Percentiles rank a stretch among this genome's conserved stretches.
Evolutionary conservation across 1,284 basidiomycete genomes (phyloP).

Genomic region (Wallemia mellicola): DNA sequence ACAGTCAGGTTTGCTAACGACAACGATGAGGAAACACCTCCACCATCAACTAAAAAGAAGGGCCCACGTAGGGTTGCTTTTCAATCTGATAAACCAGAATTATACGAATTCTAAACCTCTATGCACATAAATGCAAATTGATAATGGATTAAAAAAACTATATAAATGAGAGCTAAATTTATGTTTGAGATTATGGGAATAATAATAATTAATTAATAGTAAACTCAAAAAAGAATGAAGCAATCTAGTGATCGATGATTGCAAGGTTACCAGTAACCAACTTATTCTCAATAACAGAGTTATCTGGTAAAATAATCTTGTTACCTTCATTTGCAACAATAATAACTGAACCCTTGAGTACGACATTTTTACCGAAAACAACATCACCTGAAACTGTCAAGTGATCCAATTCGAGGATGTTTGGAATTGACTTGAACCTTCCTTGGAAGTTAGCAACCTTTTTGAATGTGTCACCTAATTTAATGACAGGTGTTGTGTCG

Average conservation of each 20-base stretch:
- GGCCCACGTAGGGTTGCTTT: conserved; percentile 6
- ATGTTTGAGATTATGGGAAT: too few relatives aligned
- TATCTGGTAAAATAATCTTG: conserved; percentile 83
- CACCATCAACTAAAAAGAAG: conserved; percentile 4
- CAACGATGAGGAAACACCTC: conserved; percentile 4
- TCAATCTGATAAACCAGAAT: conserved; percentile 17
- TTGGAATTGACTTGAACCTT: conserved; percentile 87
- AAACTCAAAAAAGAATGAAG: too few relatives aligned
- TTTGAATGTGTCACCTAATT: conserved; percentile 77
- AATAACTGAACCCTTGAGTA: conserved; percentile 44
- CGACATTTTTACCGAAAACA: conserved; percentile 77
- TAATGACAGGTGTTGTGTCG: conserved; percentile 74
- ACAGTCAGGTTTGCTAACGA: conserved; percentile 2
- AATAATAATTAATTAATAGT: too few relatives aligned
- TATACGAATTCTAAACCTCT: conserved; percentile 18
- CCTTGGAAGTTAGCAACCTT: conserved; percentile 83
- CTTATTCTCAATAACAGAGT: conserved; percentile 72
- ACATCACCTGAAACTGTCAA: conserved; percentile 90
- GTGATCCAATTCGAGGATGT: conserved; percentile 78
- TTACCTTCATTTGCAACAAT: conserved; percentile 66
- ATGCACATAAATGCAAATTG: background rate
- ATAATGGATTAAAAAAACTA: too few relatives aligned
- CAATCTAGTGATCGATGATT: conserved; percentile 21
- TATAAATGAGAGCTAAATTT: too few relatives aligned
- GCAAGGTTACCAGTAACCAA: conserved; percentile 26